Percentiles rank a stretch among this genome's conserved stretches.
Conservation (phyloP, 2,329 filamentous ascomycete genomes). For the Albophoma yamanashiensis region DNA sequence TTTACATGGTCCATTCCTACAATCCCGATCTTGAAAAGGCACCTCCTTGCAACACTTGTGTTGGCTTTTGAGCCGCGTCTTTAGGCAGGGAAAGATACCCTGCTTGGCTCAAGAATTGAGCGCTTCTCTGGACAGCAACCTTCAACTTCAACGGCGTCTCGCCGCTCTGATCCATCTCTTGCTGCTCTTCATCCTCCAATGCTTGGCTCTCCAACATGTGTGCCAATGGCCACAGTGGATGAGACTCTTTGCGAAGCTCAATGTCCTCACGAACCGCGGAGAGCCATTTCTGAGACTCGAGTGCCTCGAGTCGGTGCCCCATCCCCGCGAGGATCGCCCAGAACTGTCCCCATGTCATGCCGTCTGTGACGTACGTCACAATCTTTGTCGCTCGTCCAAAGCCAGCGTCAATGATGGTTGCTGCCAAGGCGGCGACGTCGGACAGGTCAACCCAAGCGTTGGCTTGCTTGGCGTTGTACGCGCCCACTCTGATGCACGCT, state of each 20-base stretch:
- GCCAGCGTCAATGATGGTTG: slow-evolving; percentile 2
- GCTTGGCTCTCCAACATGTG: slow-evolving; percentile 2
- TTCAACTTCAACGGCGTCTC: slow-evolving; percentile 1
- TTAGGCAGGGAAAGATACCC: neutral
- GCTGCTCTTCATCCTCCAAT: neutral
- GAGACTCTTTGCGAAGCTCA: slow-evolving; percentile 1
- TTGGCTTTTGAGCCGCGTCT: neutral
- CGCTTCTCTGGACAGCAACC: slow-evolving; percentile 1
- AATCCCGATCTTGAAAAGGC: neutral
- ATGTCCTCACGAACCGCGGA: slow-evolving; percentile 1
- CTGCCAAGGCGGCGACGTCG: slow-evolving; percentile 4
- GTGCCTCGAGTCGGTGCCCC: neutral
- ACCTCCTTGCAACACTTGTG: neutral
- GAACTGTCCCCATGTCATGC: slow-evolving; percentile 1
- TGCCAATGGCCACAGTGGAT: slow-evolving; percentile 3
- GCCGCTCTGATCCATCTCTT: neutral
- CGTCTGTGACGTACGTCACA: slow-evolving; percentile 1
- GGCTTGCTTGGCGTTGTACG: slow-evolving; percentile 3
- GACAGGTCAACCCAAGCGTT: slow-evolving; percentile 3
- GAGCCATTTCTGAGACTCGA: neutral
- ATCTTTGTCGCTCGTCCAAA: neutral
- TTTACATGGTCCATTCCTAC: neutral
- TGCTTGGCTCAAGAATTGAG: neutral
- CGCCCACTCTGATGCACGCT: slow-evolving; percentile 6
- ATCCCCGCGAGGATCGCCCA: slow-evolving; percentile 1